These are phyloP conservation scores for Fraxinus pennsylvanica DNA, from an alignment of 257 asterid species.

Conservation along the genomic window DNA sequence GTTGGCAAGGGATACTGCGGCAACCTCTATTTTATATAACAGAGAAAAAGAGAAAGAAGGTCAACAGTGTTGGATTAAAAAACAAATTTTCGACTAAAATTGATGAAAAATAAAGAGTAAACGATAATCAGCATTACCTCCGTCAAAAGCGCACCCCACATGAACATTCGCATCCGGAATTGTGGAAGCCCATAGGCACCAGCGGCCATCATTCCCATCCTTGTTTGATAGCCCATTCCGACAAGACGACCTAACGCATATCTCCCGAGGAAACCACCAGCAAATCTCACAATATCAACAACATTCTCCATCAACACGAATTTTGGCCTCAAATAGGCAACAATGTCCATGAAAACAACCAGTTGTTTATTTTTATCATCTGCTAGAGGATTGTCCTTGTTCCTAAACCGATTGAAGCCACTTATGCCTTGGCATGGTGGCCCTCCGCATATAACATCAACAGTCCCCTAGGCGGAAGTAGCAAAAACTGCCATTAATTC, in stretches of 20 bases:
- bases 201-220: constrained; percentile 85
- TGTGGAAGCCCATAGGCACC: constrained; percentile 92
- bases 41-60: background rate
- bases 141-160: constrained; percentile 78
- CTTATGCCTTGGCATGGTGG: constrained; percentile 98
- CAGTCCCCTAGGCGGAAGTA: constrained; percentile 50
- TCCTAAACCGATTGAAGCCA: constrained; percentile 72
- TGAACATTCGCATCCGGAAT: constrained; percentile 68
- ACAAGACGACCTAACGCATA: constrained; percentile 76
- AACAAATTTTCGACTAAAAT: background rate
- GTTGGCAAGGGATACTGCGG: constrained; percentile 90
- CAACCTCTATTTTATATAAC: constrained; percentile 42
- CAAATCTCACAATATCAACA: constrained; percentile 66
- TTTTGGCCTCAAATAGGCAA: constrained; percentile 54
- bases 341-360: constrained; percentile 66
- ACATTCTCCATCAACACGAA: constrained; percentile 90
- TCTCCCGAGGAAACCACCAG: constrained; percentile 67
- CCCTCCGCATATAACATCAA: constrained; percentile 88
- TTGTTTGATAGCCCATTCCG: constrained; percentile 65
- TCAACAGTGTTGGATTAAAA: background rate
- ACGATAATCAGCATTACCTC: constrained; percentile 46
- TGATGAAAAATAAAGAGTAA: background rate
- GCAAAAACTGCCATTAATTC: background rate
- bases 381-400: constrained; percentile 46
- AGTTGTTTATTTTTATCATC: constrained; percentile 70